Conservation (phyloP, 192 early-diverging fungal genomes). For the Linnemannia elongata region DNA sequence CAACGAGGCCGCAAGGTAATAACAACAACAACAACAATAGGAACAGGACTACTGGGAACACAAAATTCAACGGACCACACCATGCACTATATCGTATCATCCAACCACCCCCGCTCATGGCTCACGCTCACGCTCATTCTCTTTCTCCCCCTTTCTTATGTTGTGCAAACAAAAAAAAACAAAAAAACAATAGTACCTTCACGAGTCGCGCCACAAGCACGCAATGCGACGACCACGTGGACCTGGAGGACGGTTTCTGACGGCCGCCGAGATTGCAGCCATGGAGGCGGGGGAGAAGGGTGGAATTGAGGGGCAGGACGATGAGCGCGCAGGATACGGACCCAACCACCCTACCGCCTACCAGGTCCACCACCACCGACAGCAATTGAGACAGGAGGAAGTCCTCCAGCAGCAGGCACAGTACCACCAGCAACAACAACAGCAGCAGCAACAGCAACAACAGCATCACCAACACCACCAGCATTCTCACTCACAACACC, state of each 20-base stretch:
- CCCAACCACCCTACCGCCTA: conserved; percentile 20
- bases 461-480: conserved; percentile 21
- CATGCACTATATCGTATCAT: background rate
- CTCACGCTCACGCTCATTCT: background rate
- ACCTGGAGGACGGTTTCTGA: conserved; percentile 96
- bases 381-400: conserved; percentile 51
- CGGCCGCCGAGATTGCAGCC: conserved; percentile 48
- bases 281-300: conserved; percentile 30
- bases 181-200: conserved; percentile 79
- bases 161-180: background rate
- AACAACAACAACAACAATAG: background rate
- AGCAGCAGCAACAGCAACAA: conserved; percentile 14
- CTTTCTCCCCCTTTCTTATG: background rate
- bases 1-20: conserved; percentile 70
- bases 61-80: background rate
- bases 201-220: conserved; percentile 96
- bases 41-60: background rate
- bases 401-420: conserved; percentile 24
- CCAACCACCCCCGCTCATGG: background rate
- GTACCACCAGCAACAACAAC: conserved; percentile 10
- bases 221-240: conserved; percentile 97
- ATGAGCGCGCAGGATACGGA: background rate
- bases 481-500: conserved; percentile 2
- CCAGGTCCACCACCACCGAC: conserved; percentile 43
- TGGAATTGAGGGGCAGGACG: background rate